A percentile compares a stretch with the other conserved stretches of the same genome.
These are phyloP conservation scores for Lizonia empirigonia DNA, from an alignment of 2,329 filamentous ascomycete species.

Conservation along the genomic window DNA sequence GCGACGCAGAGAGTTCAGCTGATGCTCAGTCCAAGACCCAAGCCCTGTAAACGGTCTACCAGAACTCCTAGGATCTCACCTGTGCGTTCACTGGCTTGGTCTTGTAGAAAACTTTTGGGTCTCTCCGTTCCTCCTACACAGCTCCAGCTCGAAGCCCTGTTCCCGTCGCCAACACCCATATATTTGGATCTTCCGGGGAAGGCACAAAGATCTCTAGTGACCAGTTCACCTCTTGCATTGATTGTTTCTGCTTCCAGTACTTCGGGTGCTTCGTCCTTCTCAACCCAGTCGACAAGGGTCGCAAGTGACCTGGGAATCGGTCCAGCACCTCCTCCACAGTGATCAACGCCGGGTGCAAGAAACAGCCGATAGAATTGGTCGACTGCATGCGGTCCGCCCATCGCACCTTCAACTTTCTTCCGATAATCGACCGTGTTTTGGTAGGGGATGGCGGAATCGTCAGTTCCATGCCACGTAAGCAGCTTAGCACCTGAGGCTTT, in stretches of 20 bases:
- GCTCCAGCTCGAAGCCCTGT: slow-evolving; percentile 30
- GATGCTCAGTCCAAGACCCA: slow-evolving; percentile 28
- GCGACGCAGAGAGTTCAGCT: too few species aligned
- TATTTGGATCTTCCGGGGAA: slow-evolving; percentile 28
- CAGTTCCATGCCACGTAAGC: slow-evolving; percentile 37
- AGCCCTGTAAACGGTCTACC: slow-evolving; percentile 24
- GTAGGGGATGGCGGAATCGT: slow-evolving; percentile 33
- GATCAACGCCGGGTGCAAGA: slow-evolving; percentile 36
- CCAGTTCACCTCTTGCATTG: slow-evolving; percentile 22
- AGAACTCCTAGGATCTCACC: slow-evolving; percentile 26
- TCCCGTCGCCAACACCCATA: slow-evolving; percentile 23
- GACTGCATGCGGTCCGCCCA: slow-evolving; percentile 32
- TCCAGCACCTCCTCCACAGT: slow-evolving; percentile 31
- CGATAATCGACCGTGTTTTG: slow-evolving; percentile 35
- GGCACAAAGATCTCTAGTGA: slow-evolving; percentile 28
- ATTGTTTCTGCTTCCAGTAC: slow-evolving; percentile 27
- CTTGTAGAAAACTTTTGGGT: slow-evolving; percentile 7
- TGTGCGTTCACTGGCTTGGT: slow-evolving; percentile 15
- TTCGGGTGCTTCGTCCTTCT: slow-evolving; percentile 32
- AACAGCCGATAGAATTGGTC: slow-evolving; percentile 42
- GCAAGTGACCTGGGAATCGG: slow-evolving; percentile 26
- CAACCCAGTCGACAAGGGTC: slow-evolving; percentile 39
- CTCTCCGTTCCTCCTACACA: slow-evolving; percentile 30
- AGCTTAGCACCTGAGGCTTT: slow-evolving; percentile 33
- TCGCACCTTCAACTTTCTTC: slow-evolving; percentile 28